Conservation (phyloP, 768 basidiomycete species). For the Boletus eberwhitei region DNA sequence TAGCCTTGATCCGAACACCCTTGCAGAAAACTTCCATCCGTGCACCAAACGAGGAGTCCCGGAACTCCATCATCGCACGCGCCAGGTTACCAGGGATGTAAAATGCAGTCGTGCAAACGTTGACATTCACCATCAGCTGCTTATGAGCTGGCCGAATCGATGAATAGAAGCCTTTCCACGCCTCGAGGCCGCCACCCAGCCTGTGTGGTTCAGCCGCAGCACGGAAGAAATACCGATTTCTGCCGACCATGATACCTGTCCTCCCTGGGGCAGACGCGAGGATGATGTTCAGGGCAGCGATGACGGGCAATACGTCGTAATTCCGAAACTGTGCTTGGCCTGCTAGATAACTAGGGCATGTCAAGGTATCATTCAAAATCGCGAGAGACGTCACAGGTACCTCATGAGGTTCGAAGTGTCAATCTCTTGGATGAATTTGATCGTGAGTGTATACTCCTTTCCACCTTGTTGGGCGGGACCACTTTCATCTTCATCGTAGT, state of each 20-base stretch:
- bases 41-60: slow-evolving; percentile 53
- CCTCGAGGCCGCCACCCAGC: slow-evolving; percentile 53
- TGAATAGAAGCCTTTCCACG: slow-evolving; percentile 51
- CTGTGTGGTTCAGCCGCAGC: slow-evolving; percentile 25
- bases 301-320: slow-evolving; percentile 45
- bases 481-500: slow-evolving; percentile 46
- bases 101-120: slow-evolving; percentile 50
- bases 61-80: slow-evolving; percentile 40
- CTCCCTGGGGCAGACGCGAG: slow-evolving; percentile 44
- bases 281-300: slow-evolving; percentile 50
- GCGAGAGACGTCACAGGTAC: slow-evolving; percentile 27
- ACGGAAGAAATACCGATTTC: slow-evolving; percentile 53
- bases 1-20: slow-evolving; percentile 62
- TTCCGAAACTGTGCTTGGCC: slow-evolving; percentile 42
- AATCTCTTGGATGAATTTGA: slow-evolving; percentile 42
- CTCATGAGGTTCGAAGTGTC: slow-evolving; percentile 40
- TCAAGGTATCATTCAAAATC: slow-evolving; percentile 5
- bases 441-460: slow-evolving; percentile 43
- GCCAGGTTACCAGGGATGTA: slow-evolving; percentile 44
- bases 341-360: slow-evolving; percentile 38
- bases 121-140: slow-evolving; percentile 54
- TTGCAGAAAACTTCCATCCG: slow-evolving; percentile 59
- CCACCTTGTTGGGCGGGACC: slow-evolving; percentile 29
- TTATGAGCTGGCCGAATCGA: slow-evolving; percentile 40
- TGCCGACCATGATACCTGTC: slow-evolving; percentile 49